Percentiles rank a stretch among this genome's conserved stretches.
Evolutionary conservation across 2,329 filamentous ascomycete species (phyloP).

Genomic region (Emmonsiellopsis sp.): DNA sequence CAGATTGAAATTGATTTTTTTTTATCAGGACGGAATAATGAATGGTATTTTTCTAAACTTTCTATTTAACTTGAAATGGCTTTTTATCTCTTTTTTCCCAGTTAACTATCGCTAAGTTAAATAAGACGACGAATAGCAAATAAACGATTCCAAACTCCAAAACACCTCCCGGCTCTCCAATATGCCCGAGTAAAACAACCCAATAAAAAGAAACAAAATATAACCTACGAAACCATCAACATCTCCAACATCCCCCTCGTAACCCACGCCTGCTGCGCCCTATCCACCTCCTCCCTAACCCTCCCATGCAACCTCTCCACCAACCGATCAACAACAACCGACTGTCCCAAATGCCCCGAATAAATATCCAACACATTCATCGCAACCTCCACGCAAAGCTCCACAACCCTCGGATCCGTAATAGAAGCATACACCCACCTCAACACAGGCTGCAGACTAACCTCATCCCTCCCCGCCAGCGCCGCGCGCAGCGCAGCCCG

Average conservation of each 20-base stretch:
- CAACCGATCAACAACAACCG: slow-evolving; percentile 60
- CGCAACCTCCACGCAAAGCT: slow-evolving; percentile 72
- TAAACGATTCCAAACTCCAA: background rate
- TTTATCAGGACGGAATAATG: too few relatives aligned
- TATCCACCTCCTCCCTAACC: slow-evolving; percentile 70
- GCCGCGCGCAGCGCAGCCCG: slow-evolving; percentile 75
- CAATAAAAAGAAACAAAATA: background rate
- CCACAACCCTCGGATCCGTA: slow-evolving; percentile 70
- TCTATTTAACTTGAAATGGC: background rate
- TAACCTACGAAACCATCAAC: slow-evolving; percentile 36
- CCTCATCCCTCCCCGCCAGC: slow-evolving; percentile 70
- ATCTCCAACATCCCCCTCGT: slow-evolving; percentile 85
- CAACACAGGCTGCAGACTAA: slow-evolving; percentile 70
- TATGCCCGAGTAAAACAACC: background rate
- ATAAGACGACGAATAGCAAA: too few relatives aligned
- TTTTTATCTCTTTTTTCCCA: background rate
- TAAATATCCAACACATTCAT: slow-evolving; percentile 82
- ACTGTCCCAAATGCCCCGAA: slow-evolving; percentile 66
- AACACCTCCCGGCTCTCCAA: background rate
- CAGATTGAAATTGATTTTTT: slow-evolving; percentile 2
- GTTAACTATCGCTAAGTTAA: background rate
- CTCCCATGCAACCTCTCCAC: slow-evolving; percentile 60
- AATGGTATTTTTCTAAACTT: background rate
- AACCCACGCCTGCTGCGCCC: slow-evolving; percentile 71
- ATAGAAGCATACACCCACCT: slow-evolving; percentile 76